These are phyloP conservation scores for Aphanomyces invadans DNA, from an alignment of 352 stramenopile species.

Conservation along the genomic window DNA sequence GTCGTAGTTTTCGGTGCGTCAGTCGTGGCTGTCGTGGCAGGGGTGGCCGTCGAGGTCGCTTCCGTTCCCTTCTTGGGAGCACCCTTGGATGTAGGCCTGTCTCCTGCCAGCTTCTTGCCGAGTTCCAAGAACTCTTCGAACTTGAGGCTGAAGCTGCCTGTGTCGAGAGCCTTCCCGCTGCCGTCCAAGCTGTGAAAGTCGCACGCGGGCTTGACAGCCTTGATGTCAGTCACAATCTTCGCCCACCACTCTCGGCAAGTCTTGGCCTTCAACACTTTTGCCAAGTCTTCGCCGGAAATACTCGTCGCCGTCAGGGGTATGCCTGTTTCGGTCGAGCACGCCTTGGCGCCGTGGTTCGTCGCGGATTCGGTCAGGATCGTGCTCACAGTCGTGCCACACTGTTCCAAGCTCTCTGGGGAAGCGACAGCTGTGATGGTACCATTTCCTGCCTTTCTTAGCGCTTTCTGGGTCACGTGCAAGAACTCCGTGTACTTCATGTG, in stretches of 20 bases:
- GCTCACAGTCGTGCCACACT: neutral
- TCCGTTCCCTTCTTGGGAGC: neutral
- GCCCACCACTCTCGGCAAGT: neutral
- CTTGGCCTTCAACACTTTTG: neutral
- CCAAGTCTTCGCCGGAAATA: neutral
- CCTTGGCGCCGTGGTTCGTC: neutral
- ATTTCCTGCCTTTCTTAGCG: neutral
- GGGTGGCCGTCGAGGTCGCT: neutral
- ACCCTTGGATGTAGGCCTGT: neutral
- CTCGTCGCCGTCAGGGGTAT: neutral
- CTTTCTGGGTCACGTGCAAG: neutral
- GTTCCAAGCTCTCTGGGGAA: neutral
- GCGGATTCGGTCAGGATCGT: neutral
- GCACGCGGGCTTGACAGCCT: neutral
- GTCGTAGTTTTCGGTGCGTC: neutral
- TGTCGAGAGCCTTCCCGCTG: neutral
- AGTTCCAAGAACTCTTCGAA: neutral
- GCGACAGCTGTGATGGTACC: neutral
- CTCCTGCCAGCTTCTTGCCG: neutral
- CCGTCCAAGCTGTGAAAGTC: constrained; percentile 1
- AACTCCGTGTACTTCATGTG: constrained; percentile 5
- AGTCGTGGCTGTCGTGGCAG: neutral
- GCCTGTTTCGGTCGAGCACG: constrained; percentile 1
- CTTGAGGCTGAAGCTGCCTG: neutral
- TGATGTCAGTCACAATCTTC: constrained; percentile 2